phyloP scores from a whole-genome alignment of 805 yeast genomes.

The Schwanniomyces sp. region DNA sequence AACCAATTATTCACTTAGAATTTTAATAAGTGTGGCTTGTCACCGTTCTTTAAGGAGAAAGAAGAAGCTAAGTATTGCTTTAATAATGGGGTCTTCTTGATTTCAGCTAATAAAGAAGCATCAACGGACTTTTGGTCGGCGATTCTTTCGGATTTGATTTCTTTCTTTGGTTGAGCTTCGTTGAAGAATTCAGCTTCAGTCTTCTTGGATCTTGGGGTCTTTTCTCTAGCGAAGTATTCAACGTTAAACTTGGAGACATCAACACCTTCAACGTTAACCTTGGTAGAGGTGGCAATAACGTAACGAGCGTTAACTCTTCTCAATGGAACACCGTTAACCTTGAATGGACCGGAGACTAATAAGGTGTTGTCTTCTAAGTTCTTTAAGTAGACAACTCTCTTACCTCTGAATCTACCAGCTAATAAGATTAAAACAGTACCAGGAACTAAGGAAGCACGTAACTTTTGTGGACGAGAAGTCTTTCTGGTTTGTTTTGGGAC shows the following conservation, averaged over 20 bases:
- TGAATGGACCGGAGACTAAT: slow-evolving; percentile 98
- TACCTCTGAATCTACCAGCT: slow-evolving; percentile 99
- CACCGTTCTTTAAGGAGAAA: slow-evolving; percentile 97
- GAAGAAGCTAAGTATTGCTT: slow-evolving; percentile 94
- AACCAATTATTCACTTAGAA: slow-evolving; percentile 49
- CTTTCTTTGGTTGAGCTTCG: slow-evolving; percentile 74
- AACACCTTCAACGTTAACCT: slow-evolving; percentile 74
- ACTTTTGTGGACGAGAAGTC: slow-evolving; percentile 88
- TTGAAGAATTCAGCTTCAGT: slow-evolving; percentile 92
- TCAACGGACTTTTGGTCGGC: slow-evolving; percentile 97
- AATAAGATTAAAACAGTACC: slow-evolving; percentile 96
- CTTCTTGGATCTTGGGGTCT: slow-evolving; percentile 76
- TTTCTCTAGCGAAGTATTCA: slow-evolving; percentile 96
- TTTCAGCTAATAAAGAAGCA: slow-evolving; percentile 86
- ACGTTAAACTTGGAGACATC: slow-evolving; percentile 90
- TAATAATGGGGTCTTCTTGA: slow-evolving; percentile 96
- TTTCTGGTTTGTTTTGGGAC: slow-evolving; percentile 88
- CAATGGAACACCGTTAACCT: slow-evolving; percentile 98
- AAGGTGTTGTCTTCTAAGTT: slow-evolving; percentile 96
- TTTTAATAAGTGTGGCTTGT: slow-evolving; percentile 96
- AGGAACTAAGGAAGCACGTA: slow-evolving; percentile 94
- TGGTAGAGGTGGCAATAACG: slow-evolving; percentile 98
- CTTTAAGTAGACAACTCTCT: slow-evolving; percentile 98
- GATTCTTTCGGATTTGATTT: slow-evolving; percentile 88
- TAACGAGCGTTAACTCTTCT: slow-evolving; percentile 99